Base-by-base conservation (phyloP, 1,284 basidiomycete species). In the Heliocybe sulcata region DNA sequence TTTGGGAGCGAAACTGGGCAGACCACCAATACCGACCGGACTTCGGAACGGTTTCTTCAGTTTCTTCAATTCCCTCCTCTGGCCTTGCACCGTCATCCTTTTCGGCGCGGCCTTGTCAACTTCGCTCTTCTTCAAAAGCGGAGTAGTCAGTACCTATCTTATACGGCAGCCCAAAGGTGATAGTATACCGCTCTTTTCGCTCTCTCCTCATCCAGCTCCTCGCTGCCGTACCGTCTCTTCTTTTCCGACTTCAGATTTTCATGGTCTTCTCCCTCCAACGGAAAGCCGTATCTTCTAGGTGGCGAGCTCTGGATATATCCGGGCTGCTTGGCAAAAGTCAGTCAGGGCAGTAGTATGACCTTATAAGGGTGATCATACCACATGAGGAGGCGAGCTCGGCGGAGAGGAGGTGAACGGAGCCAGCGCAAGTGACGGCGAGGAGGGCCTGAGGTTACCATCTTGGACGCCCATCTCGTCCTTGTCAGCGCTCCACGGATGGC, bases 51-150 rank as follows among this genome's bases (percentile, higher is more conserved):
- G 23, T 10, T 38, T 6, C 47, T 12, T 67, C 50, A 67, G 22
- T 48, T 54, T 59, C 38, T 67, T 57, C 6, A 67, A 62, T 29
- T 69, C 66, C 22, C 52, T 66, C 25, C 68, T 68, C 12, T 70
- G 67, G 3, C 67, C 63, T 49, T 35, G 38, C 16, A n/a, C 38
- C 16, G 38, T 8, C 38, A 42, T n/a, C 16, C 38, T 42, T 16
- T 42, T 42, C 38, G 38, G 38, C 16, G 16, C 16, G 16, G 38
- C 38, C 4, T 16, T n/a, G 38, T 6, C 38, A 6, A 6, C 38
- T 8, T 42, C 38, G 3, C 4, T n/a, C 19, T 16, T 42, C 38
- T 42, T 42, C 19, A 42, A 42, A 42, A 6, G 12, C n/a, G 6
- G 29, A 31, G 12, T 12, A 31, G n/a, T 42, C 38, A 42, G 16